These are phyloP conservation scores for Macrophomina phaseolina DNA, from an alignment of 2,329 filamentous ascomycete genomes.

Conservation along the genomic window DNA sequence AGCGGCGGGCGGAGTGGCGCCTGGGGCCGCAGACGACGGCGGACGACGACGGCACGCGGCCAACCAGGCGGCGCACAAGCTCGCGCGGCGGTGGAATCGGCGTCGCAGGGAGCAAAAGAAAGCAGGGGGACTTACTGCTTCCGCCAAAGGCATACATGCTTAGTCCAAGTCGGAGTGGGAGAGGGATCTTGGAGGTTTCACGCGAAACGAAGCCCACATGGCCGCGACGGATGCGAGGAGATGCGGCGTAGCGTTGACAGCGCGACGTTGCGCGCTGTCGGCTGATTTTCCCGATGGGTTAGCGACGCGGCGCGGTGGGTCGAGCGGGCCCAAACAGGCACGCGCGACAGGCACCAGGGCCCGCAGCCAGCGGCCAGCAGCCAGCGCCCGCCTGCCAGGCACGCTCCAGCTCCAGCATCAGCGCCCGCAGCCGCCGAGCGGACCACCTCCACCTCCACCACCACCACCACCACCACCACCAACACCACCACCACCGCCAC, in stretches of 20 bases:
- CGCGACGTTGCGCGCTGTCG: constrained; percentile 14
- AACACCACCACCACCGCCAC: not conserved
- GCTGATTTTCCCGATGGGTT: constrained; percentile 22
- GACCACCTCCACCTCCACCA: not conserved
- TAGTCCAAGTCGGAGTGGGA: not conserved
- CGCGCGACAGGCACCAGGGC: not conserved
- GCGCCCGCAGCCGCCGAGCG: too few species aligned
- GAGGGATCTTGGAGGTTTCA: constrained; percentile 22
- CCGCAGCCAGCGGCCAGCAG: not conserved
- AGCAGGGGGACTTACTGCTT: constrained; percentile 39
- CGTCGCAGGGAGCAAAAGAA: constrained; percentile 13
- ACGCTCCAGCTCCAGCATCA: too few species aligned
- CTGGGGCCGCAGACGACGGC: constrained; percentile 2
- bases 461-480: not conserved
- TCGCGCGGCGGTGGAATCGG: not conserved
- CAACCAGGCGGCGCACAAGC: constrained; percentile 17
- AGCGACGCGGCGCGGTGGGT: not conserved
- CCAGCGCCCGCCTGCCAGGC: not conserved
- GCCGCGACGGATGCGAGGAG: constrained; percentile 20
- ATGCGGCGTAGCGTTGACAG: constrained; percentile 17
- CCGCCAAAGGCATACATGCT: constrained; percentile 43
- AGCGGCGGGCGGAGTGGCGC: not conserved
- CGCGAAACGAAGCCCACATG: constrained; percentile 23
- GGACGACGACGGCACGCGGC: not conserved
- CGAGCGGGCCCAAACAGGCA: not conserved